phyloP scores from a whole-genome alignment of 148 eudicot genomes.

The Rhododendron kiyosumense region DNA sequence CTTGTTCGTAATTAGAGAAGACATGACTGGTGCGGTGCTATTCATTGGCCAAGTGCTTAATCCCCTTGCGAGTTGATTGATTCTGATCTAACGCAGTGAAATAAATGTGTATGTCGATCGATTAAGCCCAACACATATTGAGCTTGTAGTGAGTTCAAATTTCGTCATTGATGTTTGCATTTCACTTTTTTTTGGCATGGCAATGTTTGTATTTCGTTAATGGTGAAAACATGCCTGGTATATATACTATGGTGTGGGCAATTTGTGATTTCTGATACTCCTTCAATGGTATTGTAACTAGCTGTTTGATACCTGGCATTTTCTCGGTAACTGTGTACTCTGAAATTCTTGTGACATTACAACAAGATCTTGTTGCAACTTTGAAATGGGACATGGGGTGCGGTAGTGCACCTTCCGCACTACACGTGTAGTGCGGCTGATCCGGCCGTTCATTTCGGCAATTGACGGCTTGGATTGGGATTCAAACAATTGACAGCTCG shows the following conservation, averaged over 20 bases:
- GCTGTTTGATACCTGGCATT: no score
- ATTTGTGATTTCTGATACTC: not conserved
- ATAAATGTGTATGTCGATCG: not conserved
- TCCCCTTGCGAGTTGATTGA: slow-evolving; percentile 23
- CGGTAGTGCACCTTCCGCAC: no score
- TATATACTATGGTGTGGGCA: not conserved
- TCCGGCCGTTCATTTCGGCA: no score
- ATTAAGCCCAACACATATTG: not conserved
- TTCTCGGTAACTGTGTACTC: no score
- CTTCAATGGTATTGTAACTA: no score
- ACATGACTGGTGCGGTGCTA: slow-evolving; percentile 65
- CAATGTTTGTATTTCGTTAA: no score
- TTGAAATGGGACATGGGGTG: not conserved
- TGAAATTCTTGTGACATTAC: not conserved
- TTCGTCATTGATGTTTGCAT: not conserved
- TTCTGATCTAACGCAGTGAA: not conserved
- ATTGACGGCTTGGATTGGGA: no score
- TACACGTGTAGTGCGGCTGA: no score
- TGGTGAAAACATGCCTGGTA: no score
- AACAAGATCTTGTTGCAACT: not conserved
- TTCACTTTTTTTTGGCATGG: not conserved
- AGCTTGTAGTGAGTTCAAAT: not conserved
- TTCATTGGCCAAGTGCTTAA: slow-evolving; percentile 62
- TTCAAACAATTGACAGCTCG: no score
- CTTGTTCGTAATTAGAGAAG: slow-evolving; percentile 67